Base-by-base conservation (phyloP, 192 early-diverging fungal genomes). In the Coemansia sp. region DNA sequence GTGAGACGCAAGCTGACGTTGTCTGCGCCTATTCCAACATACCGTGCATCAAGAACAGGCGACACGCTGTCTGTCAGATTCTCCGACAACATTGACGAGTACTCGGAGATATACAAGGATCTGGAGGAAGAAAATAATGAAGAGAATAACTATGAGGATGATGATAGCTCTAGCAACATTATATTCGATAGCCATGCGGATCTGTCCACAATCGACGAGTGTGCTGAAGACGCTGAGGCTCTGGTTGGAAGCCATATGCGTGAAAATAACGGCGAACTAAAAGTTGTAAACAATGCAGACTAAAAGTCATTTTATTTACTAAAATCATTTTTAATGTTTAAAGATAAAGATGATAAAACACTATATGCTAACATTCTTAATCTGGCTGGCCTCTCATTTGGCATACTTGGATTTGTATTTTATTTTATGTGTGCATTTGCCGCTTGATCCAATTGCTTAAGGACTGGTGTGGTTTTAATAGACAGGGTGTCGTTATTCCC, bases 1-100 rank as follows among this genome's bases (percentile, higher is more conserved):
- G 68, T 78, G 6, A 62, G 55, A n/a, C 77, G 77, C 18, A 73
- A 69, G 62, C 62, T 78, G 19, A 78, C 77, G 0, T 46, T 78
- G 6, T 78, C 77, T 1, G 62, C 60, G 0, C 62, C 37, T 18
- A 22, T 73, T 7, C 68, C 77, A 0, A 67, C 71, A 11, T 73
- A 73, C 37, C 70, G 67, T 10, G 59, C 76, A 9, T 49, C 51
- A 5, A 63, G 68, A 41, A 21, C 36, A 18, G 64, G 62, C 62
- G 62, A 70, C 15, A 55, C 62, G 11, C 62, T 61, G 13, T 58
- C 46, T 4, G 63, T 71, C 10, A 55, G 57, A 6, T 71, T 71
- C 32, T 71, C 69, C 12, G 62, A 71, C 19, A 65, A 65, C 37
- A 62, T 64, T 8, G 40, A 55, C 49, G 63, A 72, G 13, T 39